A percentile compares a stretch with the other conserved stretches of the same genome.
These are phyloP conservation scores for Paraglomus brasilianum DNA, from an alignment of 192 early-diverging fungal species.

Conservation along the genomic window DNA sequence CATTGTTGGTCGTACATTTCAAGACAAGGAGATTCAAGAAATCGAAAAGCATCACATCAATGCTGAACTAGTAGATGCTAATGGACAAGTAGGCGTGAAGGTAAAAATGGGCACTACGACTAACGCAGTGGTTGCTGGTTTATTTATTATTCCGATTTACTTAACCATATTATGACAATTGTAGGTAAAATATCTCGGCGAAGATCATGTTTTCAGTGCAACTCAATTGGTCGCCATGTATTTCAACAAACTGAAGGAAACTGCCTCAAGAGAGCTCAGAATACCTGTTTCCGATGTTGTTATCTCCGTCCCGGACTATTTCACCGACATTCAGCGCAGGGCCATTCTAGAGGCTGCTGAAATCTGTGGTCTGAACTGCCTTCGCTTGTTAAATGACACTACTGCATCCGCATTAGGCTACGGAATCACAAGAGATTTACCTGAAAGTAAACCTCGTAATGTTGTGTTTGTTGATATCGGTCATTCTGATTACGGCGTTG, in stretches of 20 bases:
- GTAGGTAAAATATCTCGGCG: conserved; percentile 77
- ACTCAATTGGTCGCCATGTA: conserved; percentile 95
- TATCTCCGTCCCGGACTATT: conserved; percentile 93
- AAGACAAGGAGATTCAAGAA: conserved; percentile 80
- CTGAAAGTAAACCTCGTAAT: conserved; percentile 82
- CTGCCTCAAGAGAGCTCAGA: conserved; percentile 77
- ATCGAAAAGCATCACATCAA: conserved; percentile 84
- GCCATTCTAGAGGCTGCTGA: conserved; percentile 84
- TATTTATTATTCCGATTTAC: neutral
- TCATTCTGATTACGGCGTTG: conserved; percentile 82
- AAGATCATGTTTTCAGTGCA: conserved; percentile 75
- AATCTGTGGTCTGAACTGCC: conserved; percentile 86
- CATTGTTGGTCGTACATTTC: conserved; percentile 80
- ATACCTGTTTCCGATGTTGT: conserved; percentile 89
- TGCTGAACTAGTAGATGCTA: conserved; percentile 73
- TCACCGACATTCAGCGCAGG: conserved; percentile 89
- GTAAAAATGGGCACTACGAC: conserved; percentile 31
- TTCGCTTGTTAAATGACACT: conserved; percentile 91
- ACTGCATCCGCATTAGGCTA: conserved; percentile 94
- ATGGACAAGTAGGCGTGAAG: conserved; percentile 83
- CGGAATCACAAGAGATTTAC: conserved; percentile 98
- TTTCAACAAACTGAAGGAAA: conserved; percentile 89
- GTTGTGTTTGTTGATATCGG: conserved; percentile 95
- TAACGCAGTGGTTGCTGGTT: neutral
- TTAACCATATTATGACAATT: neutral